A percentile compares a stretch with the other conserved stretches of the same genome.
phyloP scores from a whole-genome alignment of 2,329 filamentous ascomycete genomes.

The Xylaria sp. region DNA sequence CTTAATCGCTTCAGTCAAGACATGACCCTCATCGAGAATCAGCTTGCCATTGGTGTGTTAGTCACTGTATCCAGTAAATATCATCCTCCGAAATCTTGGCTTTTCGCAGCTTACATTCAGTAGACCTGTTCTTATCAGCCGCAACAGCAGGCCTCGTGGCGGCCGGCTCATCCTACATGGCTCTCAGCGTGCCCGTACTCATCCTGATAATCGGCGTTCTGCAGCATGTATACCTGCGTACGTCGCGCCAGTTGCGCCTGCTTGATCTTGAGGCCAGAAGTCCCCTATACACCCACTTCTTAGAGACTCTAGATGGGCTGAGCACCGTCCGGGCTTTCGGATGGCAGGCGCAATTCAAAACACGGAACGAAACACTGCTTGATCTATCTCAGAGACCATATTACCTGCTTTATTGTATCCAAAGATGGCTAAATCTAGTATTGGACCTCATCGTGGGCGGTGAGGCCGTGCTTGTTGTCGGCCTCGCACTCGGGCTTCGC shows the following conservation, averaged over 20 bases:
- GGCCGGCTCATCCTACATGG: too few species aligned
- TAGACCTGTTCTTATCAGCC: too few species aligned
- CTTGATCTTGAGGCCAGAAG: background rate
- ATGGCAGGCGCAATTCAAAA: background rate
- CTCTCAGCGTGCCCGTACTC: too few species aligned
- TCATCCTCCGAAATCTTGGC: too few species aligned
- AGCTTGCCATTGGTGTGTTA: too few species aligned
- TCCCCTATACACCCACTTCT: background rate
- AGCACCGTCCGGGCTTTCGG: slow-evolving; percentile 8
- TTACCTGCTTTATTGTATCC: slow-evolving; percentile 3
- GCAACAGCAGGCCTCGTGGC: too few species aligned
- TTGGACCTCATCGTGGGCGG: background rate
- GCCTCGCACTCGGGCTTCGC: background rate
- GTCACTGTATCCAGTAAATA: background rate
- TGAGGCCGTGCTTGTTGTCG: background rate
- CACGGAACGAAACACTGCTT: background rate
- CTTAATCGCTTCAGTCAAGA: too few species aligned
- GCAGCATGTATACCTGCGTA: background rate
- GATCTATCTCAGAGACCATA: background rate
- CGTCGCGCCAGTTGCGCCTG: background rate
- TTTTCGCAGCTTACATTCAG: too few species aligned
- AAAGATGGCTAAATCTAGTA: slow-evolving; percentile 13
- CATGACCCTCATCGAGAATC: too few species aligned
- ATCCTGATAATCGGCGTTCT: background rate
- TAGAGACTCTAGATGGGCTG: background rate